Base-by-base conservation (phyloP, 352 stramenopile genomes). In the Pythium coloratum region DNA sequence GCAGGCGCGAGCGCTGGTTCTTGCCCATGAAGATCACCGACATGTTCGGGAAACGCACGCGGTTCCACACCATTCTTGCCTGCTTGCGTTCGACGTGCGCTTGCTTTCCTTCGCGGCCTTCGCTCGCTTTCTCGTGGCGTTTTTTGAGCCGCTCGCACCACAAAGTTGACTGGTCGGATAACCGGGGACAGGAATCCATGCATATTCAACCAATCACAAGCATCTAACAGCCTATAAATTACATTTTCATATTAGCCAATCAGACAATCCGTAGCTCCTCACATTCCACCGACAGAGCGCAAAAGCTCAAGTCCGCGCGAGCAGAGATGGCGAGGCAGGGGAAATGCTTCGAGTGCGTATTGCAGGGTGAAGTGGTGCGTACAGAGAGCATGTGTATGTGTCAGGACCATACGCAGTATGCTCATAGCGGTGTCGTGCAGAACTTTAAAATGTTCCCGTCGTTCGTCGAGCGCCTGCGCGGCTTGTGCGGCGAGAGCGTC, bases 41-140 rank as follows among this genome's bases (percentile, higher is more conserved):
- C 86, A 95, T 95, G 78, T 95, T 95, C 58, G 86, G 86, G 75
- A 95, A 95, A 64, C 88, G 88, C 59, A 95, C 57, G 61, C 84
- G 81, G 67, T 90, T 92, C 86, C 86, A 95, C 75, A 92, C 82
- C 86, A 93, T 93, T 57, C 64, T 89, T 40, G 32, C 34, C 65
- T 50, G 18, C 40, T 58, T 66, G 34, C 12, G 3, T n/a, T 57
- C 44, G 44, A 49, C 44, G 5, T 51, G 18, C 44, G 44, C 59
- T 62, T 61, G 49, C 63, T 28, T 49, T 67, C 56, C 49, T 28
- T 63, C 54, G 57, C 55, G 64, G 38, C 67, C 59, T 73, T 59
- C 28, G 50, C 40, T 47, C 51, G 57, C 36, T 71, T 73, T 69
- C 67, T 58, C 36, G 49, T 40, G 24, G 34, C 44, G 46, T 46